These are phyloP conservation scores for Aureobasidium namibiae DNA, from an alignment of 2,329 filamentous ascomycete species.

Conservation along the genomic window DNA sequence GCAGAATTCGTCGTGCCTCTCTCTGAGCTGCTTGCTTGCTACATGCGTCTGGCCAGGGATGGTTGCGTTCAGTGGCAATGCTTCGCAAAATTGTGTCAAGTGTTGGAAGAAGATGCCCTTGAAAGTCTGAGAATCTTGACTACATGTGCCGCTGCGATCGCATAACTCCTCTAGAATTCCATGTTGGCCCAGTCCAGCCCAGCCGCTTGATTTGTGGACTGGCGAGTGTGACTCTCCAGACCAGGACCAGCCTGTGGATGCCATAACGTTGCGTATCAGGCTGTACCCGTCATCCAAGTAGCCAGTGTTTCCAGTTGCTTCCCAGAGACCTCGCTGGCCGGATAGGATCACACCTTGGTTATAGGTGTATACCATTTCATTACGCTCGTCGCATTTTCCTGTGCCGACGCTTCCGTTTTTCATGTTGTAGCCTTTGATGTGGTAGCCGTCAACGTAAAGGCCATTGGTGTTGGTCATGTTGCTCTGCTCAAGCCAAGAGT, in stretches of 20 bases:
- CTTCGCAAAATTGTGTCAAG: conserved; percentile 66
- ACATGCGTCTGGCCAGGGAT: conserved; percentile 37
- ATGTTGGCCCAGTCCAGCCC: conserved; percentile 66
- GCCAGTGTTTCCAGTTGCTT: conserved; percentile 60
- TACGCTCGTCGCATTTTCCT: conserved; percentile 66
- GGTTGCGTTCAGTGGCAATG: conserved; percentile 42
- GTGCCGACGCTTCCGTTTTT: conserved; percentile 52
- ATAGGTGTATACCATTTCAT: conserved; percentile 89
- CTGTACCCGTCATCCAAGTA: conserved; percentile 73
- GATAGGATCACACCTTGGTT: conserved; percentile 89
- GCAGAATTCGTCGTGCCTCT: conserved; percentile 54
- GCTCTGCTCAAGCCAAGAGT: conserved; percentile 61
- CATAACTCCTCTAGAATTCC: conserved; percentile 79
- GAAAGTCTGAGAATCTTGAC: conserved; percentile 80
- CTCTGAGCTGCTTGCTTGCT: conserved; percentile 21
- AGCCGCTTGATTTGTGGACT: conserved; percentile 28
- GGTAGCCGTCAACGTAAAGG: conserved; percentile 80
- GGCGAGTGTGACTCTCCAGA: not conserved
- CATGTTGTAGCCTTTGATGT: conserved; percentile 57
- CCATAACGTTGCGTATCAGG: conserved; percentile 66
- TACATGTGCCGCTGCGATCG: conserved; percentile 65
- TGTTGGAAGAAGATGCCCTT: conserved; percentile 96
- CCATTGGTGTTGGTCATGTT: conserved; percentile 57
- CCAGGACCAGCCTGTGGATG: conserved; percentile 66
- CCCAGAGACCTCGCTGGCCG: conserved; percentile 71